Evolutionary conservation across 345 rosid genomes (phyloP).

Genomic region (Gossypium ekmanianum): DNA sequence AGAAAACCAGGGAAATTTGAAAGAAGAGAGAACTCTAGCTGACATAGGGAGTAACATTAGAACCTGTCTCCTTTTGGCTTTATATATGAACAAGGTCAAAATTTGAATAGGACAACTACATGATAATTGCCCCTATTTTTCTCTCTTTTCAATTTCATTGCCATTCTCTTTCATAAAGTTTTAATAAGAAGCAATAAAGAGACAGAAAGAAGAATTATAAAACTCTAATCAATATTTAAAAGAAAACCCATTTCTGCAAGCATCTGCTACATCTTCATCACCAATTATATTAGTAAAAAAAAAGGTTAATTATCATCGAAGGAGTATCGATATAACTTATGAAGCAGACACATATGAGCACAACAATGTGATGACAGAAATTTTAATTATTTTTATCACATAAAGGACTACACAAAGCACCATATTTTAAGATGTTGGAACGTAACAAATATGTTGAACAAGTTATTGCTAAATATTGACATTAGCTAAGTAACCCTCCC

Average conservation of each 20-base stretch:
- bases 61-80: slow-evolving; percentile 54
- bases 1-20: slow-evolving; percentile 26
- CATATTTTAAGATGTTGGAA: slow-evolving; percentile 19
- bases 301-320: slow-evolving; percentile 37
- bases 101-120: slow-evolving; percentile 11
- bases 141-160: slow-evolving; percentile 12
- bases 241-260: not conserved
- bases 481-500: slow-evolving; percentile 28
- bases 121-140: slow-evolving; percentile 10
- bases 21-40: slow-evolving; percentile 15
- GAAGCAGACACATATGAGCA: slow-evolving; percentile 23
- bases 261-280: slow-evolving; percentile 10
- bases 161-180: not conserved
- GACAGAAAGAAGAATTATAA: slow-evolving; percentile 41
- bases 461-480: slow-evolving; percentile 29
- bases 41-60: slow-evolving; percentile 27
- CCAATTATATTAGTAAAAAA: slow-evolving; percentile 3
- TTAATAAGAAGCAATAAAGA: slow-evolving; percentile 32
- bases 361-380: slow-evolving; percentile 35
- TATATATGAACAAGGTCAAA: slow-evolving; percentile 27
- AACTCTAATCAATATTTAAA: slow-evolving; percentile 31
- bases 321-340: slow-evolving; percentile 38
- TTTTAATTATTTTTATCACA: slow-evolving; percentile 4
- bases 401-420: slow-evolving; percentile 22
- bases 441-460: not conserved